Conservation (phyloP, 805 yeast genomes). For the Wickerhamomyces kurtzmanii region DNA sequence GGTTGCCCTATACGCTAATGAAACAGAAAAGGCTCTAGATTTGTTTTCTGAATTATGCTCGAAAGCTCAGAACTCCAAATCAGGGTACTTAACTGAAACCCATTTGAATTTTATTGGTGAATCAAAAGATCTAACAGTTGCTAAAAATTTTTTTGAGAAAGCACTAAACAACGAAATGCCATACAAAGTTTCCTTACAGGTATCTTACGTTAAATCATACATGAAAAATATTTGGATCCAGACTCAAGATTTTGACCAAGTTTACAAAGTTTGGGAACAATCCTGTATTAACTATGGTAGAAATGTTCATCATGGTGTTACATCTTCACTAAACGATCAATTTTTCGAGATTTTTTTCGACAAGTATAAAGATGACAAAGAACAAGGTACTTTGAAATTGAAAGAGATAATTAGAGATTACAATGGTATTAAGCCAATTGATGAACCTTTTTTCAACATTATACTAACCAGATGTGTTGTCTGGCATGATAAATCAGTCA, state of each 20-base stretch:
- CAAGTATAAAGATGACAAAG: slow-evolving; percentile 37
- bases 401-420: slow-evolving; percentile 47
- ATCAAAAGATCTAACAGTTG: slow-evolving; percentile 61
- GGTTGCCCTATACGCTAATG: slow-evolving; percentile 57
- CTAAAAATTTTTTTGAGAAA: slow-evolving; percentile 65
- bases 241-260: slow-evolving; percentile 46
- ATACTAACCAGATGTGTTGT: slow-evolving; percentile 53
- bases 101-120: slow-evolving; percentile 74
- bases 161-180: slow-evolving; percentile 66
- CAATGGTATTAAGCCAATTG: slow-evolving; percentile 47
- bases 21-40: slow-evolving; percentile 55
- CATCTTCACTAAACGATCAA: slow-evolving; percentile 60
- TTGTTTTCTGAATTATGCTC: slow-evolving; percentile 52
- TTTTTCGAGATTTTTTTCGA: slow-evolving; percentile 63
- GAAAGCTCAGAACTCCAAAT: slow-evolving; percentile 30
- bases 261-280: slow-evolving; percentile 52
- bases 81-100: slow-evolving; percentile 55
- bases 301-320: slow-evolving; percentile 55
- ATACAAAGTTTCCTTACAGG: slow-evolving; percentile 60
- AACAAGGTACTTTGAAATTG: slow-evolving; percentile 47
- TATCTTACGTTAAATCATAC: slow-evolving; percentile 60
- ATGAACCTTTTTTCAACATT: slow-evolving; percentile 78
- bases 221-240: slow-evolving; percentile 49
- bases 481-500: slow-evolving; percentile 61
- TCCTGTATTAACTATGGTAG: slow-evolving; percentile 50